Percentiles rank a stretch among this genome's conserved stretches.
phyloP scores from a whole-genome alignment of 208 protist genomes.

The Leishmania mexicana region DNA sequence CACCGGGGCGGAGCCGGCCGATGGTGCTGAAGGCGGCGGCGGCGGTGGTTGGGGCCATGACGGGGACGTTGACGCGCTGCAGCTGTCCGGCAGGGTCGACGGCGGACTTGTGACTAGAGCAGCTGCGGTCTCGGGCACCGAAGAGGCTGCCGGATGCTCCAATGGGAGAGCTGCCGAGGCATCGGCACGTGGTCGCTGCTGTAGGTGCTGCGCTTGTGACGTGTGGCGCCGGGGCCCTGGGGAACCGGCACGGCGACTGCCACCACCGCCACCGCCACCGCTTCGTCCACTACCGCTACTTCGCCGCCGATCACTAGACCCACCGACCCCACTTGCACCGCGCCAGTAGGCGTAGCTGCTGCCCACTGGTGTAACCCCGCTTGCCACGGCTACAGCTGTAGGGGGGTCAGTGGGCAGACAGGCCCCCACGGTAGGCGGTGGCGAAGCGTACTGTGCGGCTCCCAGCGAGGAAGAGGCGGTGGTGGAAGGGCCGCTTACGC shows the following conservation, averaged over 20 bases:
- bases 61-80: not conserved
- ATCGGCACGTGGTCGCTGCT: not conserved
- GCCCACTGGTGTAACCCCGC: not conserved
- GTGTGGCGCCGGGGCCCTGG: not conserved
- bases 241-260: not conserved
- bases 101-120: not conserved
- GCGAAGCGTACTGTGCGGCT: not conserved
- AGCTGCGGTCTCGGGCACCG: not conserved
- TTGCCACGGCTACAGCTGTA: not conserved
- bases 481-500: not conserved
- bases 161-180: not conserved
- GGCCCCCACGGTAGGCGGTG: not conserved
- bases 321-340: not conserved
- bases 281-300: slow-evolving; percentile 11
- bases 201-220: slow-evolving; percentile 1
- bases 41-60: slow-evolving; percentile 1
- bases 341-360: slow-evolving; percentile 16
- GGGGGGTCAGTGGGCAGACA: not conserved
- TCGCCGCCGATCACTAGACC: not conserved
- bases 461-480: not conserved
- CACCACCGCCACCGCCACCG: slow-evolving; percentile 4
- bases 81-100: not conserved
- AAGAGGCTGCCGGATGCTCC: not conserved
- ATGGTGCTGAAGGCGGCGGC: not conserved
- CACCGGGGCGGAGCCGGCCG: not conserved